These are phyloP conservation scores for Fennellomyces sp. DNA, from an alignment of 371 early-diverging fungal genomes.

Conservation along the genomic window DNA sequence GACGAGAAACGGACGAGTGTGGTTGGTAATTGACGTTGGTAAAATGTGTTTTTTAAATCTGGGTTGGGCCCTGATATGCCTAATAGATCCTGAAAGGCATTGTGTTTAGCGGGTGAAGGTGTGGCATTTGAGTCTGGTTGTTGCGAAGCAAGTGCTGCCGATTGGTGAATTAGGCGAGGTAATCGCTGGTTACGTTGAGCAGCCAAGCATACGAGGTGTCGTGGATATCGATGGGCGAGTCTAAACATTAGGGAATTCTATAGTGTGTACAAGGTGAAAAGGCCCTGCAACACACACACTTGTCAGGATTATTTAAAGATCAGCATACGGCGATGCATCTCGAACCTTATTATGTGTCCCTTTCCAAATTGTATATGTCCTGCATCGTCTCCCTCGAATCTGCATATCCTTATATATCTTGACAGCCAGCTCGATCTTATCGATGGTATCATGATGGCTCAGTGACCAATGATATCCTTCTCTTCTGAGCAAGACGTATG, in stretches of 20 bases:
- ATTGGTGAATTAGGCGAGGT: not conserved
- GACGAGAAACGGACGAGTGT: constrained; percentile 82
- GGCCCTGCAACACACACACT: too few relatives aligned
- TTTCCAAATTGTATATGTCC: too few relatives aligned
- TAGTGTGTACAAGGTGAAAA: too few relatives aligned
- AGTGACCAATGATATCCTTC: not conserved
- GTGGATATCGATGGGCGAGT: not conserved
- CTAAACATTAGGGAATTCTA: not conserved
- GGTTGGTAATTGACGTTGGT: constrained; percentile 76
- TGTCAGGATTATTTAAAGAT: not conserved
- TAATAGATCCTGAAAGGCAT: constrained; percentile 25
- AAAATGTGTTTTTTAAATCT: constrained; percentile 69
- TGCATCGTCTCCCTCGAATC: too few relatives aligned
- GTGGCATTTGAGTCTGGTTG: not conserved
- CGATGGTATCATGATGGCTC: not conserved
- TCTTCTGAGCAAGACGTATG: too few relatives aligned
- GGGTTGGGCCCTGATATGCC: constrained; percentile 20
- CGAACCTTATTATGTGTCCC: too few relatives aligned
- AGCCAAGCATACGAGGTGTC: not conserved
- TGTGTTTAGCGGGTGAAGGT: not conserved
- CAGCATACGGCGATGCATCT: too few relatives aligned
- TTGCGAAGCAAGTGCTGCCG: not conserved
- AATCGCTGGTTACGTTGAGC: not conserved
- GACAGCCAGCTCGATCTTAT: not conserved
- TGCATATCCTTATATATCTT: not conserved